Base-by-base conservation (phyloP, 2,329 filamentous ascomycete species). In the Fusarium subtropicale region DNA sequence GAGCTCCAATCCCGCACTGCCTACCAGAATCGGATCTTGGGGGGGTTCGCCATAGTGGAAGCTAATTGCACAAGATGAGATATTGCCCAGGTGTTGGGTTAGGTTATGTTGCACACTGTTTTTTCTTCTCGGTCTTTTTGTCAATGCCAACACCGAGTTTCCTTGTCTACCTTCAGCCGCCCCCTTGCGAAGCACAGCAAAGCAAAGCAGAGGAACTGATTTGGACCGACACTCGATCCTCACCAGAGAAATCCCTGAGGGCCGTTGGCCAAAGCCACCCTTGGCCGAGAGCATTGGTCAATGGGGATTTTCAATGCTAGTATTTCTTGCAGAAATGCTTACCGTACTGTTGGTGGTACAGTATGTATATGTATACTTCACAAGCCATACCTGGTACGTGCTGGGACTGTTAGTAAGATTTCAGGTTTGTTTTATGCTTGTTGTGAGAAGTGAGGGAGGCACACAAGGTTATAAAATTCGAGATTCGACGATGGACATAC, bases 211-310 rank as follows among this genome's bases (percentile, higher is more conserved):
- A 33, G 45, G 38, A 33, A 48, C 33, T 42, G 26, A 44, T 36
- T 45, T 57, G 59, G 44, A 34, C 22, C 15, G 41, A 44, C 41
- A 44, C 22, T 44, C 24, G 41, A 26, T 44, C 22, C 31, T 64
- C 51, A 64, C 28, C 52, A 58, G n/a, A 38, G 36, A 28, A 59
- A 69, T 60, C 66, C 67, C 55, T 68, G 66, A 60, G 45, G 47
- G 45, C 67, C 16, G 45, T 64, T 68, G 67, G 63, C 67, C 67
- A 71, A 65, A 71, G 67, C 67, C 67, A 68, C 54, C 67, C 67
- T 30, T 34, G 67, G 12, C 36, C 31, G 31, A 60, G 20, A 56
- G 66, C 67, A 64, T 68, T 70, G 63, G 42, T 53, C 58, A 67
- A 57, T 50, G 13, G 51, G 64, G 63, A 70, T 57, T 64, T 56